Conservation (phyloP, 805 yeast species). For the Aciculoconidium aculeatum region DNA sequence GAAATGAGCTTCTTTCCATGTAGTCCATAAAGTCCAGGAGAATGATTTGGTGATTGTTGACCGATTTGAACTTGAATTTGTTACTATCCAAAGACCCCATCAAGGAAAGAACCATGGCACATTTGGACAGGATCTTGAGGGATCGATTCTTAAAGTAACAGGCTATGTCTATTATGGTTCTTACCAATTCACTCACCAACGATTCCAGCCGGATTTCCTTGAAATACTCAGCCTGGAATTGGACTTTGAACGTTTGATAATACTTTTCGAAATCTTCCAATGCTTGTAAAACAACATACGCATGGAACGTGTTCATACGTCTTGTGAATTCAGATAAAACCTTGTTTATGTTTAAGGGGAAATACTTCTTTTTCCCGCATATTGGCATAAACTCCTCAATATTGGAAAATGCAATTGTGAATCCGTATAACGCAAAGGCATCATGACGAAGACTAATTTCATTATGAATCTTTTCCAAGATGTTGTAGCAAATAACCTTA, state of each 20-base stretch:
- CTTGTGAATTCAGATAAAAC: constrained; percentile 47
- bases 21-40: constrained; percentile 58
- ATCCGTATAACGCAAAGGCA: constrained; percentile 46
- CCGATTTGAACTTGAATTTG: constrained; percentile 40
- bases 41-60: constrained; percentile 42
- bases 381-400: constrained; percentile 17
- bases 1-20: constrained; percentile 58
- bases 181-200: constrained; percentile 41
- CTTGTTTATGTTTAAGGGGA: constrained; percentile 8
- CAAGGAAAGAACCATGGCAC: constrained; percentile 66
- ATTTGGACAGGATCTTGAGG: constrained; percentile 46
- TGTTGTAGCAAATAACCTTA: constrained; percentile 44
- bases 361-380: constrained; percentile 5
- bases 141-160: constrained; percentile 47
- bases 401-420: constrained; percentile 41
- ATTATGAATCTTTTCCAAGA: constrained; percentile 35
- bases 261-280: constrained; percentile 56
- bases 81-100: constrained; percentile 74
- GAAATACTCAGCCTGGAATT: constrained; percentile 39
- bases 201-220: constrained; percentile 24
- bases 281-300: constrained; percentile 68
- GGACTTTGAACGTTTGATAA: constrained; percentile 44
- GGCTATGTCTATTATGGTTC: constrained; percentile 51
- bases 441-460: constrained; percentile 28
- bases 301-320: constrained; percentile 57